phyloP scores from a whole-genome alignment of 305 asterid species.

The Plantago rigida region DNA sequence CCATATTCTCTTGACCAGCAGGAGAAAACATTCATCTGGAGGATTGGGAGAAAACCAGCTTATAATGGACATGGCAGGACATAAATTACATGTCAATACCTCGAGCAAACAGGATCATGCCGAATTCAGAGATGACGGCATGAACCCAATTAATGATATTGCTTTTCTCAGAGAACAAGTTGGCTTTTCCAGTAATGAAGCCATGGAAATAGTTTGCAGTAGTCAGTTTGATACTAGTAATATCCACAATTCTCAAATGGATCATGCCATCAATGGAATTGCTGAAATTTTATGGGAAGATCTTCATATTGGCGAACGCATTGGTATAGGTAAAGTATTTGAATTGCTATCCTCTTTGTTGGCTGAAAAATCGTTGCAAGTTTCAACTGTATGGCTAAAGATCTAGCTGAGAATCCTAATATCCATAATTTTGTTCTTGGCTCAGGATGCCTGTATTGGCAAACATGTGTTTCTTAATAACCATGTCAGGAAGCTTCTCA shows the following conservation, averaged over 20 bases:
- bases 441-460: not conserved
- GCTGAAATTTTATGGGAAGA: slow-evolving; percentile 93
- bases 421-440: not conserved
- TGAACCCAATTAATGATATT: slow-evolving; percentile 25
- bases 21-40: slow-evolving; percentile 29
- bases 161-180: slow-evolving; percentile 25
- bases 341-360: slow-evolving; percentile 18
- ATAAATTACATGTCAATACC: slow-evolving; percentile 28
- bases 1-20: slow-evolving; percentile 23
- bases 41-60: slow-evolving; percentile 23
- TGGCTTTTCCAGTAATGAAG: slow-evolving; percentile 32
- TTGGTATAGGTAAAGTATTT: slow-evolving; percentile 71
- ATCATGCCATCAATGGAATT: slow-evolving; percentile 59
- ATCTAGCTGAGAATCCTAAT: no score
- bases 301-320: slow-evolving; percentile 92
- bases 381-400: not conserved
- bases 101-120: slow-evolving; percentile 28
- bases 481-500: not conserved
- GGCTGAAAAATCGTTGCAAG: not conserved
- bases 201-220: slow-evolving; percentile 29
- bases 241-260: slow-evolving; percentile 42
- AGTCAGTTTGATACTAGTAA: slow-evolving; percentile 36
- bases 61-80: slow-evolving; percentile 27
- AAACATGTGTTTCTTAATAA: not conserved
- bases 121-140: slow-evolving; percentile 30